Evolutionary conservation across 23 red algal genomes (phyloP).

Genomic region (Cyanidiococcus yangmingshanensis): DNA sequence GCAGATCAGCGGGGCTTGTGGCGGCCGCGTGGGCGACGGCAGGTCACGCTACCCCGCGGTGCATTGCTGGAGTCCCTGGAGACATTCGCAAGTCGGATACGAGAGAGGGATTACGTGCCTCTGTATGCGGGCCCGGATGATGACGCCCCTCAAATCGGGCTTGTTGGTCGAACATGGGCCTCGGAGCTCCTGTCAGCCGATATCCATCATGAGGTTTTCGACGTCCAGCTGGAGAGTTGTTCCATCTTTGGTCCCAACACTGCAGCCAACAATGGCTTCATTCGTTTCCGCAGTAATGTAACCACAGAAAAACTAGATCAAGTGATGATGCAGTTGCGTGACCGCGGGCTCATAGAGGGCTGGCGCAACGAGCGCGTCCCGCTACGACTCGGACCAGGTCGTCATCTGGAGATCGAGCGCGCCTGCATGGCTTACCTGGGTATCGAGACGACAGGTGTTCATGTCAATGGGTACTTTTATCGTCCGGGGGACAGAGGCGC

Average conservation of each 20-base stretch:
- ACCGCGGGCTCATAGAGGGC: slow-evolving; percentile 11
- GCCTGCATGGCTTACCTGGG: slow-evolving; percentile 18
- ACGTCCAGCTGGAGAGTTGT: slow-evolving; percentile 23
- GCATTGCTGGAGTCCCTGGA: background rate
- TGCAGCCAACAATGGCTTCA: background rate
- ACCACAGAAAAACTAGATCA: background rate
- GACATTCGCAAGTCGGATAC: background rate
- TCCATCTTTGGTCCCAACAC: background rate
- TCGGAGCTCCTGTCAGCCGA: slow-evolving; percentile 15
- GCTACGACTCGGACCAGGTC: background rate
- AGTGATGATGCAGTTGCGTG: background rate
- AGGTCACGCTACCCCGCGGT: background rate
- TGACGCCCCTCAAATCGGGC: slow-evolving; percentile 5
- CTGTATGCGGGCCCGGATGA: slow-evolving; percentile 1
- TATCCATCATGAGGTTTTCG: background rate
- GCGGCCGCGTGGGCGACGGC: background rate
- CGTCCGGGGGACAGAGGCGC: background rate
- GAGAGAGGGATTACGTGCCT: slow-evolving; percentile 5
- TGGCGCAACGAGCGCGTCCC: background rate
- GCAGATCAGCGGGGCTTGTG: background rate
- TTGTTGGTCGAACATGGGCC: slow-evolving; percentile 7
- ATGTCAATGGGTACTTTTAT: slow-evolving; percentile 21
- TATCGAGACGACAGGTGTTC: background rate
- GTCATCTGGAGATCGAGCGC: slow-evolving; percentile 18
- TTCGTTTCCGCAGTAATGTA: background rate